These are phyloP conservation scores for Phaeosphaeria sp. DNA, from an alignment of 2,329 filamentous ascomycete genomes.

Conservation along the genomic window DNA sequence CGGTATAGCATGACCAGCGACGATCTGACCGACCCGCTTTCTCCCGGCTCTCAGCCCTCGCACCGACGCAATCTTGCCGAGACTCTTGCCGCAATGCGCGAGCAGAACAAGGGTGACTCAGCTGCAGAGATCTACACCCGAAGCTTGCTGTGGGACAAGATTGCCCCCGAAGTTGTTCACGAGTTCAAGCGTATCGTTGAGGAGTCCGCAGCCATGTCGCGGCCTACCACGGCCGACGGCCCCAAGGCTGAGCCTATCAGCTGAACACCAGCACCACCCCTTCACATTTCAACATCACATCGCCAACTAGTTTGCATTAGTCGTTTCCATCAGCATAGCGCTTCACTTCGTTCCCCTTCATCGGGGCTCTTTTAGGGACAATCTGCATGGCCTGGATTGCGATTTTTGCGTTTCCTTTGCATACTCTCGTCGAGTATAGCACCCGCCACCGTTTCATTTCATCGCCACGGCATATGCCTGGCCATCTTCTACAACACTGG, in stretches of 20 bases:
- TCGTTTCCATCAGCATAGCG: slow-evolving; percentile 41
- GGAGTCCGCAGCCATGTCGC: slow-evolving; percentile 63
- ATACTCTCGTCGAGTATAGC: slow-evolving; percentile 30
- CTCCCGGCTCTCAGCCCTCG: slow-evolving; percentile 53
- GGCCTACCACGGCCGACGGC: slow-evolving; percentile 43
- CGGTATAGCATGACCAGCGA: slow-evolving; percentile 59
- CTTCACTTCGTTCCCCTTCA: slow-evolving; percentile 36
- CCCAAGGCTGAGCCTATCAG: slow-evolving; percentile 40
- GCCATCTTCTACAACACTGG: slow-evolving; percentile 34
- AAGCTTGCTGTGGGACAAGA: slow-evolving; percentile 91
- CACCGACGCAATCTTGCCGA: slow-evolving; percentile 79
- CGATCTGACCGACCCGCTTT: slow-evolving; percentile 46
- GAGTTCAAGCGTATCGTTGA: slow-evolving; percentile 93
- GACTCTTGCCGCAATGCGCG: slow-evolving; percentile 79
- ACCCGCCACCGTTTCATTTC: slow-evolving; percentile 28
- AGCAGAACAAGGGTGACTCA: slow-evolving; percentile 70
- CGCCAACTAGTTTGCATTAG: slow-evolving; percentile 35
- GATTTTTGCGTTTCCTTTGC: slow-evolving; percentile 19
- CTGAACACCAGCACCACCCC: slow-evolving; percentile 26
- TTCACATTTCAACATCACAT: slow-evolving; percentile 27
- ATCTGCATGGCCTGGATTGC: slow-evolving; percentile 43
- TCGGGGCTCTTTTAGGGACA: slow-evolving; percentile 36
- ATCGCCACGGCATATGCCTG: slow-evolving; percentile 25
- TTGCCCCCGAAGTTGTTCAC: slow-evolving; percentile 87
- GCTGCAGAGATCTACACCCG: slow-evolving; percentile 91